Conservation (phyloP, 2,329 filamentous ascomycete species). For the Cladophialophora yegresii region DNA sequence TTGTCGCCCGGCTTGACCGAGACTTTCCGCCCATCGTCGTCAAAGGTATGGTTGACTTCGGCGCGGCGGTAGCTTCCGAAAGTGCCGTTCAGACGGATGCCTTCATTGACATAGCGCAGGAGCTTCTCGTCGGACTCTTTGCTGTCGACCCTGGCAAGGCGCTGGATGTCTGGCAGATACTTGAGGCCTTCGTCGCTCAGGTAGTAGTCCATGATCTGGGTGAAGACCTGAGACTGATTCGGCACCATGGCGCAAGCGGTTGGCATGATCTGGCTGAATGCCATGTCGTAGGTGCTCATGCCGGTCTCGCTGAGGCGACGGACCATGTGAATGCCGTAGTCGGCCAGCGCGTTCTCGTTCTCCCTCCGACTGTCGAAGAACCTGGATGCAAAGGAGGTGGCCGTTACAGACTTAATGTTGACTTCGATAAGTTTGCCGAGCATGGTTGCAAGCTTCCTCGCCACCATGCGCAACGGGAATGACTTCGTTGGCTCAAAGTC, state of each 20-base stretch:
- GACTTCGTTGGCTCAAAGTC: slow-evolving; percentile 67
- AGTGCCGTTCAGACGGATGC: slow-evolving; percentile 66
- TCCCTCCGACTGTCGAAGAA: slow-evolving; percentile 52
- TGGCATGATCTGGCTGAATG: slow-evolving; percentile 70
- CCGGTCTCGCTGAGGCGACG: slow-evolving; percentile 66
- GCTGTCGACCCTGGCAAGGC: slow-evolving; percentile 58
- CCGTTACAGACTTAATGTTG: slow-evolving; percentile 63
- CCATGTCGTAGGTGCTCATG: slow-evolving; percentile 64
- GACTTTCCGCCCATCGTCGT: slow-evolving; percentile 54
- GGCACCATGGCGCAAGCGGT: slow-evolving; percentile 68
- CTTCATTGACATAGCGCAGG: slow-evolving; percentile 71
- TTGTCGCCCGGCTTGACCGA: slow-evolving; percentile 59
- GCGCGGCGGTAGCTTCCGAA: slow-evolving; percentile 63
- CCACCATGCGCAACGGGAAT: slow-evolving; percentile 64
- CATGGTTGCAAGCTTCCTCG: slow-evolving; percentile 59
- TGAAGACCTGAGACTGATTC: slow-evolving; percentile 71
- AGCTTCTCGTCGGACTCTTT: slow-evolving; percentile 64
- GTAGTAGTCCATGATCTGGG: slow-evolving; percentile 73
- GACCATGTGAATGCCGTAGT: slow-evolving; percentile 67
- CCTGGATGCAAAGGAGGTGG: slow-evolving; percentile 58
- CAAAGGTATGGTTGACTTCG: slow-evolving; percentile 49
- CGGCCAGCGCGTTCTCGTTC: slow-evolving; percentile 59
- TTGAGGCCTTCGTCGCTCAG: slow-evolving; percentile 58
- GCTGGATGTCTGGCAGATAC: slow-evolving; percentile 63
- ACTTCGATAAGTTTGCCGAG: slow-evolving; percentile 64